Conservation (phyloP, 371 early-diverging fungal genomes). For the Thermomucor indicae-seudaticae region DNA sequence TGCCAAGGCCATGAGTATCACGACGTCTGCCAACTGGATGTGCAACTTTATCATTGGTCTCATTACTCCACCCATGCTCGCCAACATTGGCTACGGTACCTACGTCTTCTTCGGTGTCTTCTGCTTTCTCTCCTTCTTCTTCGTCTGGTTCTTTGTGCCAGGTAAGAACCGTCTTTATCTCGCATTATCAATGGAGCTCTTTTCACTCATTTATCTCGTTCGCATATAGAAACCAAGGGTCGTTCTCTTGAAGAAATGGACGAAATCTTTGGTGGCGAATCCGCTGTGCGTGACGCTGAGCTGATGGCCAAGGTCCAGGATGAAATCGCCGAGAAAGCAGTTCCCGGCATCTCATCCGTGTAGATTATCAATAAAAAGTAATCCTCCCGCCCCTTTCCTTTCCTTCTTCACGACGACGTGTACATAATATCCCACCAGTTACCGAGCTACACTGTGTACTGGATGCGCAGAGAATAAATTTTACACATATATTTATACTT, state of each 20-base stretch:
- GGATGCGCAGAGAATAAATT: no score
- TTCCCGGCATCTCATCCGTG: not conserved
- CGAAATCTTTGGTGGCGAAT: conserved; percentile 26
- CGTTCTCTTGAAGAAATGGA: conserved; percentile 46
- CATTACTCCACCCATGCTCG: conserved; percentile 17
- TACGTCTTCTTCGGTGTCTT: conserved; percentile 44
- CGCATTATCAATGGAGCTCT: no score
- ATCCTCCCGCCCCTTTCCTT: no score
- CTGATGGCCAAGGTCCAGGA: not conserved
- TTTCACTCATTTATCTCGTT: no score
- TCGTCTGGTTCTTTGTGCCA: conserved; percentile 21
- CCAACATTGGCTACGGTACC: conserved; percentile 21
- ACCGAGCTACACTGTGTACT: no score
- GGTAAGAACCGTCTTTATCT: no score
- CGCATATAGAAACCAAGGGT: conserved; percentile 50
- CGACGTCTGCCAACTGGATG: conserved; percentile 89
- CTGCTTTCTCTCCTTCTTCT: conserved; percentile 19
- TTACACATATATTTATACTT: no score
- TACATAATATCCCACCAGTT: no score
- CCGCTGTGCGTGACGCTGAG: conserved; percentile 2
- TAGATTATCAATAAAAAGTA: no score
- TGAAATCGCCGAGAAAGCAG: not conserved
- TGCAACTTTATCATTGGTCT: conserved; percentile 37
- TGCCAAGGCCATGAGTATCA: conserved; percentile 75
- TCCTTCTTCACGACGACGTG: no score